Base-by-base conservation (phyloP, 2,329 filamentous ascomycete genomes). In the Xylariaceae sp. region DNA sequence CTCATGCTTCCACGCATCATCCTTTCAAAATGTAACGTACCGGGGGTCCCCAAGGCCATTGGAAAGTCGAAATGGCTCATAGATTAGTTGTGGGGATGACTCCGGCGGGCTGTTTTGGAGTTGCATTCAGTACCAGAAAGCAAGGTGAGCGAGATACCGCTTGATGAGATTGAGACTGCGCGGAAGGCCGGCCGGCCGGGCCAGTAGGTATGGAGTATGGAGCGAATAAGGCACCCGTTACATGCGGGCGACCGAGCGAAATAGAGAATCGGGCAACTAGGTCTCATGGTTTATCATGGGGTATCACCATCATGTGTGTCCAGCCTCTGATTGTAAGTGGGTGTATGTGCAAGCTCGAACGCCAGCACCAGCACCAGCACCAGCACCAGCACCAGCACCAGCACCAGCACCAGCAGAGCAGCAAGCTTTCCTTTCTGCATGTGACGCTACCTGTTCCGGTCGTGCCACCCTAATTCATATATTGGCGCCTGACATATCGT, bases 401-500 rank as follows among this genome's bases (percentile, higher is more conserved):
- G 44, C 53, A 45, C 47, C 34, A 50, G 49, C 31, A 39, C 31
- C 27, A 7, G 44, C 53, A 45, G 19, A 19, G 19, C 19, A 19
- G 19, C 47, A 34, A 56, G 52, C 50, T 43, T 55, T 44, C 49
- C 45, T 53, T 53, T 29, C 50, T 59, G 59, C 59, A 57, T 59
- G 47, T 44, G 57, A 61, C 51, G 40, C 47, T 53, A 42, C 43
- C 49, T 55, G 43, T 39, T 47, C 50, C 47, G 29, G 42, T 53
- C 55, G 55, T 60, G 54, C 46, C 51, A 60, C 55, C 42, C 52
- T 37, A 54, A 41, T 43, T 30, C 39, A 50, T 32, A 51, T 31
- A 54, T 56, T 56, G 50, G 58, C 58, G 58, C 56, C 56, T 60
- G 60, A 60, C 56, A 57, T 49, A 54, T 56, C 31, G 50, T 56